Evolutionary conservation across 148 eudicot genomes (phyloP).

Genomic region (Vaccinium myrtillus): DNA sequence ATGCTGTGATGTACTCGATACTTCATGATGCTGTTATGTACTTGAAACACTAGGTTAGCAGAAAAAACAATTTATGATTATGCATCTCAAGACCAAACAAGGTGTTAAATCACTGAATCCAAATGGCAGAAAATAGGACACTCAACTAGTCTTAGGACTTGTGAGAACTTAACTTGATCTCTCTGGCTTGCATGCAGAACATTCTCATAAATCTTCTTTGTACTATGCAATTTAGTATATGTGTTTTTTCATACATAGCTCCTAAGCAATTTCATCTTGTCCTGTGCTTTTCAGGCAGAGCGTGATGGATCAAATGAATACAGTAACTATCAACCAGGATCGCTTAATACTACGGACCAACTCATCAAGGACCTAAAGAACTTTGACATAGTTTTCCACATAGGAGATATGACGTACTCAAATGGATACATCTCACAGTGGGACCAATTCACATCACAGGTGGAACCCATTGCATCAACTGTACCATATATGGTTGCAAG

Average conservation of each 20-base stretch:
- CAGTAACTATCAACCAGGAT: conserved; percentile 72
- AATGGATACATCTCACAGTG: conserved; percentile 89
- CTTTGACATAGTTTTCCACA: conserved; percentile 76
- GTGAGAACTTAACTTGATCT: neutral
- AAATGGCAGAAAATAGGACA: neutral
- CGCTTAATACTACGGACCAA: conserved; percentile 77
- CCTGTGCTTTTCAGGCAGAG: conserved; percentile 42
- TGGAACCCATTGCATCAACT: conserved; percentile 75
- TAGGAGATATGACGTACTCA: conserved; percentile 75
- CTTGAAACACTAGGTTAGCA: neutral
- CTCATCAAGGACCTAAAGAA: conserved; percentile 66
- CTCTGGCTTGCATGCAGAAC: neutral
- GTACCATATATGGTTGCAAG: conserved; percentile 92
- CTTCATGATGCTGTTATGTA: neutral
- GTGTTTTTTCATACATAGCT: neutral
- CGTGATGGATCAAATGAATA: conserved; percentile 84
- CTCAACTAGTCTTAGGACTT: neutral
- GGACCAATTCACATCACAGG: conserved; percentile 92
- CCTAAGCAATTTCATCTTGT: neutral
- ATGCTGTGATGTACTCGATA: neutral
- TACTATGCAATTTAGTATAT: neutral
- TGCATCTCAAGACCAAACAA: neutral
- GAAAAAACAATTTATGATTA: neutral
- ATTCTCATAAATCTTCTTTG: neutral
- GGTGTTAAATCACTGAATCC: neutral